Evolutionary conservation across 2,329 filamentous ascomycete species (phyloP).

Genomic region (Penicillium capsulatum): DNA sequence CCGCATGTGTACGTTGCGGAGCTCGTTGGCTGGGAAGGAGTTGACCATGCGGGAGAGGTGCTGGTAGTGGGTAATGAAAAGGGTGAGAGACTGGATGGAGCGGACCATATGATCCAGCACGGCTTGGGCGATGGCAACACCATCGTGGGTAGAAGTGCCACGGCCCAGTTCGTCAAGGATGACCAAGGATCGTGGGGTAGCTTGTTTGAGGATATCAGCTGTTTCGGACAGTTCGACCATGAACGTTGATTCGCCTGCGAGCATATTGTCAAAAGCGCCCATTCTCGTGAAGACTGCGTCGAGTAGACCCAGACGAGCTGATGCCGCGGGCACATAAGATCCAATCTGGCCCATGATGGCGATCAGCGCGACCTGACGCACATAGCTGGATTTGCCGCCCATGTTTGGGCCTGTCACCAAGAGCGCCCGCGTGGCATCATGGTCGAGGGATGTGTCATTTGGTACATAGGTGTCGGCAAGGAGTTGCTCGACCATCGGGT

Average conservation of each 20-base stretch:
- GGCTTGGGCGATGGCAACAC: conserved; percentile 89
- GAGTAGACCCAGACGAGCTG: conserved; percentile 70
- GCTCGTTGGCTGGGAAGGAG: conserved; percentile 59
- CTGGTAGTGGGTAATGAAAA: conserved; percentile 99
- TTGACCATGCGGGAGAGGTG: conserved; percentile 70
- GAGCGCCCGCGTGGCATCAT: conserved; percentile 64
- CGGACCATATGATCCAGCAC: conserved; percentile 81
- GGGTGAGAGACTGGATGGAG: conserved; percentile 68
- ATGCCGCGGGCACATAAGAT: conserved; percentile 80
- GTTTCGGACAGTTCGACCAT: conserved; percentile 98
- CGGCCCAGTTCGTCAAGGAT: conserved; percentile 93
- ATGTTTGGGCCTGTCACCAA: conserved; percentile 97
- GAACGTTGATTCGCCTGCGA: conserved; percentile 91
- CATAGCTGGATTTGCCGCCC: conserved; percentile 98
- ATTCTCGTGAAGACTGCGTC: conserved; percentile 95
- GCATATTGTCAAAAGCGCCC: conserved; percentile 93
- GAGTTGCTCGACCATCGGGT: conserved; percentile 93
- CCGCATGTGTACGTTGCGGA: conserved; percentile 91
- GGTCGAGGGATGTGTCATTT: conserved; percentile 73
- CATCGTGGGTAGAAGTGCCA: conserved; percentile 91
- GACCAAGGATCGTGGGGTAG: conserved; percentile 77
- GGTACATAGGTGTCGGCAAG: conserved; percentile 85
- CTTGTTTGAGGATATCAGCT: conserved; percentile 81
- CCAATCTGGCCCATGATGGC: conserved; percentile 92
- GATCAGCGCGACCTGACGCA: conserved; percentile 85